phyloP scores from a whole-genome alignment of 306 rosid species.

The Amphicarpaea edgeworthii region DNA sequence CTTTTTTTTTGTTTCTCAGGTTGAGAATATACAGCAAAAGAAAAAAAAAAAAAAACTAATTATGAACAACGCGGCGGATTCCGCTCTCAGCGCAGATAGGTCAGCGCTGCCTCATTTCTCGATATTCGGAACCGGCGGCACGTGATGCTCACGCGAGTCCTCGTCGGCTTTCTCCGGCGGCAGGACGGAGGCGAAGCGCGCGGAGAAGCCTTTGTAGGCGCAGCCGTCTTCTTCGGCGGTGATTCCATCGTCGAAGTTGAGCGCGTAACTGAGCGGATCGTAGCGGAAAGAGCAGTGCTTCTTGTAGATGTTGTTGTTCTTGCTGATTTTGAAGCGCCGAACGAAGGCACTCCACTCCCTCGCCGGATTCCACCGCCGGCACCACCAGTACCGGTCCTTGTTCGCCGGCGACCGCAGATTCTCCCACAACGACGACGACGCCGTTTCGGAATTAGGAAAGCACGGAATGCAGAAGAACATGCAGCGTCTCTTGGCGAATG shows the following conservation, averaged over 20 bases:
- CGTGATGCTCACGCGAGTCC: not conserved
- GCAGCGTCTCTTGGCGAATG: conserved; percentile 51
- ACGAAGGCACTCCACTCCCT: conserved; percentile 79
- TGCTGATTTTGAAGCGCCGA: conserved; percentile 66
- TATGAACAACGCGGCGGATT: not conserved
- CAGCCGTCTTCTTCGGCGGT: conserved; percentile 39
- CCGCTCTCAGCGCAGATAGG: not conserved
- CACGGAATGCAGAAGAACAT: conserved; percentile 58
- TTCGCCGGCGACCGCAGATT: conserved; percentile 46
- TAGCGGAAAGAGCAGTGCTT: conserved; percentile 55
- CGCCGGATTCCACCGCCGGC: conserved; percentile 63
- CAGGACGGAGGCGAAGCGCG: conserved; percentile 65
- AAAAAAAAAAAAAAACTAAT: not conserved
- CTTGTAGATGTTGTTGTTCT: not conserved
- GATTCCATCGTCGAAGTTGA: conserved; percentile 68
- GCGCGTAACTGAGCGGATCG: conserved; percentile 73
- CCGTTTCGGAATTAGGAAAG: conserved; percentile 29
- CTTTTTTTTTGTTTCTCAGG: not conserved
- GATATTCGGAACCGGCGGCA: not conserved
- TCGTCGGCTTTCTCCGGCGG: not conserved
- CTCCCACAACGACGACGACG: conserved; percentile 53
- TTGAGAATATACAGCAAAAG: not conserved
- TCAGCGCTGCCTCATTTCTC: not conserved
- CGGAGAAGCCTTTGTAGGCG: conserved; percentile 55
- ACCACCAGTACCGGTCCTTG: conserved; percentile 58